phyloP scores from a whole-genome alignment of 441 rosid genomes.

The Pelargonium fulgidum region DNA sequence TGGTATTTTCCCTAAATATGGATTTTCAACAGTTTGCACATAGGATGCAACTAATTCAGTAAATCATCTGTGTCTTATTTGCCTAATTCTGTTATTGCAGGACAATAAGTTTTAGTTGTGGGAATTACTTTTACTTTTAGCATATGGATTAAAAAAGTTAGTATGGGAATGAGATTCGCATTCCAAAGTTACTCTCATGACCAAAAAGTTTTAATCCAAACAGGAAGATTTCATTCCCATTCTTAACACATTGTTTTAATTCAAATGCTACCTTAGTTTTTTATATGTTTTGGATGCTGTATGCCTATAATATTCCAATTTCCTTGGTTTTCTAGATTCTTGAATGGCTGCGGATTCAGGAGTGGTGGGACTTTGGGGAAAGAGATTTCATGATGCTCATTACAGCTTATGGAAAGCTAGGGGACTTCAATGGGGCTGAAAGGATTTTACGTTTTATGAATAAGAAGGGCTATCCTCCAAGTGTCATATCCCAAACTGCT shows the following conservation, averaged over 20 bases:
- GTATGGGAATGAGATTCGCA: too few species aligned
- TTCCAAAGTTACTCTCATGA: too few species aligned
- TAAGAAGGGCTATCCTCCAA: conserved; percentile 62
- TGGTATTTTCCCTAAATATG: neutral
- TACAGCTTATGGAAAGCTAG: conserved; percentile 85
- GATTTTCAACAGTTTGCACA: neutral
- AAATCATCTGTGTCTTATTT: neutral
- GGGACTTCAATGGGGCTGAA: conserved; percentile 81
- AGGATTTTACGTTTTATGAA: conserved; percentile 57
- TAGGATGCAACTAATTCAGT: neutral
- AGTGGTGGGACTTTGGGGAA: conserved; percentile 88
- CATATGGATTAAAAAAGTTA: too few species aligned
- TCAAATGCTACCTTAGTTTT: neutral
- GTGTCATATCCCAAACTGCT: conserved; percentile 75
- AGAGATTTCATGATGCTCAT: conserved; percentile 83
- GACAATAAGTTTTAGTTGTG: neutral
- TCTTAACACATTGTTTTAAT: too few species aligned
- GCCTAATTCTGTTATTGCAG: neutral
- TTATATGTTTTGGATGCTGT: conserved; percentile 5
- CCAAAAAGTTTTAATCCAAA: too few species aligned
- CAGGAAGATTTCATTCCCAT: too few species aligned
- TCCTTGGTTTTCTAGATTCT: conserved; percentile 48
- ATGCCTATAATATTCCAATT: conserved; percentile 1
- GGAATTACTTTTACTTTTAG: too few species aligned
- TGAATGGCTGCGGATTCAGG: conserved; percentile 80